phyloP scores from a whole-genome alignment of 768 basidiomycete species.

The Boletus coccyginus region DNA sequence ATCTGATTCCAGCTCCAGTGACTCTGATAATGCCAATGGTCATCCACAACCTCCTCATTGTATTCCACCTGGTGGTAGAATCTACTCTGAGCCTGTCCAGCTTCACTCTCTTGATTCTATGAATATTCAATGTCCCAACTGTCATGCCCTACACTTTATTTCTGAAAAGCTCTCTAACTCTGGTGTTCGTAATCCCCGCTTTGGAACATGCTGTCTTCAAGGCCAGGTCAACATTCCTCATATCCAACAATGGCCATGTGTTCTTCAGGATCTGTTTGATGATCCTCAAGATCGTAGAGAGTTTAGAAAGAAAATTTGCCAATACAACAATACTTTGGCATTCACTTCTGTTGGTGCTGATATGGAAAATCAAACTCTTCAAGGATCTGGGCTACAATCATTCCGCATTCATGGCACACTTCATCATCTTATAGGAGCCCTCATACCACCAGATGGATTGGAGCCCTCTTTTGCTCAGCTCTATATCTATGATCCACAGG shows the following conservation, averaged over 20 bases:
- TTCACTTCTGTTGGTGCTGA: constrained; percentile 8
- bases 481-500: constrained; percentile 39
- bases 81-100: constrained; percentile 12
- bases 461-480: constrained; percentile 39
- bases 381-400: constrained; percentile 16
- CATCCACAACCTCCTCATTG: too few relatives aligned
- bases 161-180: constrained; percentile 9
- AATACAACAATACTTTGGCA: constrained; percentile 34
- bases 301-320: constrained; percentile 36
- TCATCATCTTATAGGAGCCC: constrained; percentile 34
- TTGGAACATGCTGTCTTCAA: constrained; percentile 30
- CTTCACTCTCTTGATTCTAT: neutral
- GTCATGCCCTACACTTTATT: constrained; percentile 19
- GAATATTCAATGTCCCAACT: constrained; percentile 10
- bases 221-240: constrained; percentile 24
- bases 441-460: constrained; percentile 21
- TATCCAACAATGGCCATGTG: constrained; percentile 18
- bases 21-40: too few relatives aligned
- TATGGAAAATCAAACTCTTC: neutral
- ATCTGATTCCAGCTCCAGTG: too few relatives aligned
- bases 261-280: constrained; percentile 10
- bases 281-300: constrained; percentile 1
- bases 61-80: constrained; percentile 8
- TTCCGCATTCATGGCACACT: constrained; percentile 35
- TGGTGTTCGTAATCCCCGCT: neutral